Percentiles rank a stretch among this genome's conserved stretches.
phyloP scores from a whole-genome alignment of 1,284 basidiomycete species.

The Neonothopanus nambi region DNA sequence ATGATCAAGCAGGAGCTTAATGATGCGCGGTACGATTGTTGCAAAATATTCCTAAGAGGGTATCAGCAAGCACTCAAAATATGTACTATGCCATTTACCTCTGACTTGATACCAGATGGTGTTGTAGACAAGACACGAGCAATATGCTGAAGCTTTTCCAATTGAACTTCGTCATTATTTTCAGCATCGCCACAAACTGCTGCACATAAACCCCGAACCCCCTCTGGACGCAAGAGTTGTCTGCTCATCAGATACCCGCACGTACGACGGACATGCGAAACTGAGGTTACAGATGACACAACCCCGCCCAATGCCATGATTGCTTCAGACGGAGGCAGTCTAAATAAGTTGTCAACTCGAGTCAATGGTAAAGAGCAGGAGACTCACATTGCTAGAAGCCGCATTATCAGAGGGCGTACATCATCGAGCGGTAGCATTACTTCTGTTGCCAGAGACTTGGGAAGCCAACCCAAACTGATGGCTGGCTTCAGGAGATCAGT shows the following conservation, averaged over 20 bases:
- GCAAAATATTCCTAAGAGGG: slow-evolving; percentile 58
- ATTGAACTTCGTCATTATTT: slow-evolving; percentile 46
- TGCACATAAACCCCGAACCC: slow-evolving; percentile 63
- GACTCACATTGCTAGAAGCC: slow-evolving; percentile 60
- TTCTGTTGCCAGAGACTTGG: slow-evolving; percentile 46
- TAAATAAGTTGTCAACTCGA: slow-evolving; percentile 26
- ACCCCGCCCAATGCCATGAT: slow-evolving; percentile 64
- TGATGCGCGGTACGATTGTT: slow-evolving; percentile 53
- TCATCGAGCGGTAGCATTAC: slow-evolving; percentile 32
- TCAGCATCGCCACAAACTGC: slow-evolving; percentile 65
- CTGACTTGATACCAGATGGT: slow-evolving; percentile 51
- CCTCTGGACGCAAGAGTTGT: slow-evolving; percentile 67
- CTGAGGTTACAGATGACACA: slow-evolving; percentile 44
- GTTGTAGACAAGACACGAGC: slow-evolving; percentile 56
- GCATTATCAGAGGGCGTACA: slow-evolving; percentile 49
- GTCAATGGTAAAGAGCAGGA: slow-evolving; percentile 16
- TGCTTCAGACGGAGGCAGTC: slow-evolving; percentile 62
- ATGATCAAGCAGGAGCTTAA: slow-evolving; percentile 45
- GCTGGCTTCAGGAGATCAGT: slow-evolving; percentile 58
- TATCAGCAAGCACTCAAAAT: background rate
- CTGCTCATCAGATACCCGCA: slow-evolving; percentile 62
- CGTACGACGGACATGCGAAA: slow-evolving; percentile 54
- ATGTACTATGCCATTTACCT: slow-evolving; percentile 41
- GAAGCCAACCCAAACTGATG: slow-evolving; percentile 70
- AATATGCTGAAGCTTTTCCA: slow-evolving; percentile 71